These are phyloP conservation scores for Hypoxylon sp. DNA, from an alignment of 2,329 filamentous ascomycete species.

Conservation along the genomic window DNA sequence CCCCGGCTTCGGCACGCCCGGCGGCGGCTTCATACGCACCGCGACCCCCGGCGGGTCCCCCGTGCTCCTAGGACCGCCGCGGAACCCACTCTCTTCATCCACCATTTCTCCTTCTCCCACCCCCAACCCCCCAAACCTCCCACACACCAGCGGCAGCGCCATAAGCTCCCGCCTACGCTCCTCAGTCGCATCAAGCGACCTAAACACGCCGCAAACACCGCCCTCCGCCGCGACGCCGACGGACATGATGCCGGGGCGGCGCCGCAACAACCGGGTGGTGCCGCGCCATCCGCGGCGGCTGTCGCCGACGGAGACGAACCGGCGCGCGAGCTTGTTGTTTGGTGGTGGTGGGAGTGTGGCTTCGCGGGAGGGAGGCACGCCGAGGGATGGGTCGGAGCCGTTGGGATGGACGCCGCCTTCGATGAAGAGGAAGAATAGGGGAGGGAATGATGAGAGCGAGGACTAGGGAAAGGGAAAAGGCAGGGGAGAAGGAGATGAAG, in stretches of 20 bases:
- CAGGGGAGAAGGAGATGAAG: background rate
- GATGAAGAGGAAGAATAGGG: background rate
- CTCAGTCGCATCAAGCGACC: background rate
- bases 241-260: slow-evolving; percentile 14
- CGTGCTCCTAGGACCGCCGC: background rate
- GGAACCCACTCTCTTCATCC: background rate
- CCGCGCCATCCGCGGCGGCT: background rate
- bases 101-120: no score
- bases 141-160: background rate
- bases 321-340: slow-evolving; percentile 11
- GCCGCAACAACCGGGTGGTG: slow-evolving; percentile 5
- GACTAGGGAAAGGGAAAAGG: background rate
- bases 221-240: slow-evolving; percentile 9
- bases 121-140: no score
- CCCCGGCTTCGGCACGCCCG: background rate
- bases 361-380: background rate
- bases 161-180: slow-evolving; percentile 1
- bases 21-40: background rate
- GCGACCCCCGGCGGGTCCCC: background rate
- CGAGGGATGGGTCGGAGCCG: background rate
- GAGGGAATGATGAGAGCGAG: background rate
- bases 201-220: background rate
- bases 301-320: background rate
- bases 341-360: background rate
- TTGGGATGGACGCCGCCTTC: background rate